Evolutionary conservation across 495 filamentous ascomycete species (phyloP).

Genomic region (Tuber calosporum): DNA sequence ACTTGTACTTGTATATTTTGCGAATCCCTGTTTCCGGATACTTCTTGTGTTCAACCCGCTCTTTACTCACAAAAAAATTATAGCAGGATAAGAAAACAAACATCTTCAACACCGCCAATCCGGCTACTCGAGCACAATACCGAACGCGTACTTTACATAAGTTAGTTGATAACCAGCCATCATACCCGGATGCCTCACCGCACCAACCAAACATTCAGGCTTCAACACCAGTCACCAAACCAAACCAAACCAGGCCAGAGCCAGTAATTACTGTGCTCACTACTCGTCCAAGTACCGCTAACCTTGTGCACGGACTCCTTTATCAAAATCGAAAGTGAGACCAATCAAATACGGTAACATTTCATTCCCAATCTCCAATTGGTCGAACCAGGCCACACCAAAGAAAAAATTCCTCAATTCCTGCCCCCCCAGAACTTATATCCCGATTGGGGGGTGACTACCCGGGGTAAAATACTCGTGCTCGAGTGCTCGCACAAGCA

Average conservation of each 20-base stretch:
- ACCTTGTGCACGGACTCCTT: neutral
- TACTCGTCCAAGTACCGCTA: no score
- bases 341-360: neutral
- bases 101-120: no score
- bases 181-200: neutral
- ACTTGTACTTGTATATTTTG: no score
- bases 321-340: neutral
- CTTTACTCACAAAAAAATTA: no score
- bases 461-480: neutral
- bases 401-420: neutral
- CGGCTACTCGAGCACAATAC: no score
- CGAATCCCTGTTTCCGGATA: no score
- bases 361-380: neutral
- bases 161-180: no score
- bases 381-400: neutral
- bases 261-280: neutral
- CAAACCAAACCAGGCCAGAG: neutral
- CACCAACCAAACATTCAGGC: neutral
- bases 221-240: no score
- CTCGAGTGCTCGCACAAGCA: no score
- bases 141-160: no score
- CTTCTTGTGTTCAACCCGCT: no score
- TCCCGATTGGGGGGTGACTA: neutral
- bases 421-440: neutral
- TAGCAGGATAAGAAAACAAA: no score